A percentile compares a stretch with the other conserved stretches of the same genome.
Conservation (phyloP, 176 grass and related monocot species). For the barley (Hordeum vulgare) region MorexV3_pseudomolecules_assembly NC_058518.1:500178737-500179236, state of each 20-base stretch:
- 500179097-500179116: neutral
- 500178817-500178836: slow-evolving; percentile 78
- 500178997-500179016: neutral
- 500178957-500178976: slow-evolving; percentile 38
- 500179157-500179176: neutral
- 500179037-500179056: neutral
- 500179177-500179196: neutral
- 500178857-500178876: slow-evolving; percentile 45
- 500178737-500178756: slow-evolving; percentile 82
- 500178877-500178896: slow-evolving; percentile 71
- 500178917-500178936: slow-evolving; percentile 78
- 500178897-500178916: slow-evolving; percentile 67
- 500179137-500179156: neutral
- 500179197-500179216: neutral
- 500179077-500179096: neutral
- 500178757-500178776: slow-evolving; percentile 76
- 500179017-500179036: slow-evolving; percentile 6
- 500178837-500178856: slow-evolving; percentile 81
- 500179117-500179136: neutral
- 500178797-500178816: slow-evolving; percentile 68
- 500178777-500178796: slow-evolving; percentile 52
- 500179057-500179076: neutral
- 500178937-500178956: slow-evolving; percentile 69
- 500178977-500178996: neutral
- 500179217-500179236: neutral